Percentiles rank a stretch among this genome's conserved stretches.
Evolutionary conservation across 1,284 basidiomycete genomes (phyloP).

Genomic region (Tylopilus sp.): DNA sequence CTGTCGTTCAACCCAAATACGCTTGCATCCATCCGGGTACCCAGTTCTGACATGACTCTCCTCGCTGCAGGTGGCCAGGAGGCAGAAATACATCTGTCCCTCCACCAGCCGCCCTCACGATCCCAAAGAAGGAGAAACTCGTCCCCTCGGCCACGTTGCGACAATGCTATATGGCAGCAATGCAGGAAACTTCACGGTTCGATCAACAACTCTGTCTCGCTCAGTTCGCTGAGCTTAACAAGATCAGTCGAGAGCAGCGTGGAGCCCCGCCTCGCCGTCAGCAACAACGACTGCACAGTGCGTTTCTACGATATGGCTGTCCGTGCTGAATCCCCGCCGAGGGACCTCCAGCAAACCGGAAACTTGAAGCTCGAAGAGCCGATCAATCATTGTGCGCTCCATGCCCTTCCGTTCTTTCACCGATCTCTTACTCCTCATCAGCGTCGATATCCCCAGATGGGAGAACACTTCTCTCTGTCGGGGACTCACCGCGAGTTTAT

Average conservation of each 20-base stretch:
- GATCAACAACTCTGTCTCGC: slow-evolving; percentile 81
- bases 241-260: slow-evolving; percentile 53
- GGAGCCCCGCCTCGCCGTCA: slow-evolving; percentile 73
- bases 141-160: slow-evolving; percentile 20
- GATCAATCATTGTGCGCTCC: slow-evolving; percentile 57
- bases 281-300: slow-evolving; percentile 79
- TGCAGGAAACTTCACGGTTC: slow-evolving; percentile 56
- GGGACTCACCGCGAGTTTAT: slow-evolving; percentile 79
- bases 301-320: slow-evolving; percentile 71
- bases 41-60: slow-evolving; percentile 54
- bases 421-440: slow-evolving; percentile 31
- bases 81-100: slow-evolving; percentile 72
- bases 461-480: slow-evolving; percentile 77
- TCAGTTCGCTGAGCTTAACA: slow-evolving; percentile 58
- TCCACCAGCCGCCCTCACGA: slow-evolving; percentile 39
- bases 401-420: slow-evolving; percentile 26
- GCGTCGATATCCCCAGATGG: slow-evolving; percentile 84
- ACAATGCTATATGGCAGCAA: slow-evolving; percentile 50
- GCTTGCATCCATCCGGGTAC: slow-evolving; percentile 58
- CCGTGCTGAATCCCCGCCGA: slow-evolving; percentile 40
- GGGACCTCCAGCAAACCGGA: slow-evolving; percentile 49
- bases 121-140: slow-evolving; percentile 18
- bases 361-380: slow-evolving; percentile 61
- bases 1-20: slow-evolving; percentile 66
- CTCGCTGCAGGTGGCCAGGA: slow-evolving; percentile 81